phyloP scores from a whole-genome alignment of 495 filamentous ascomycete species.

The Talaromyces trachyspermus region DNA sequence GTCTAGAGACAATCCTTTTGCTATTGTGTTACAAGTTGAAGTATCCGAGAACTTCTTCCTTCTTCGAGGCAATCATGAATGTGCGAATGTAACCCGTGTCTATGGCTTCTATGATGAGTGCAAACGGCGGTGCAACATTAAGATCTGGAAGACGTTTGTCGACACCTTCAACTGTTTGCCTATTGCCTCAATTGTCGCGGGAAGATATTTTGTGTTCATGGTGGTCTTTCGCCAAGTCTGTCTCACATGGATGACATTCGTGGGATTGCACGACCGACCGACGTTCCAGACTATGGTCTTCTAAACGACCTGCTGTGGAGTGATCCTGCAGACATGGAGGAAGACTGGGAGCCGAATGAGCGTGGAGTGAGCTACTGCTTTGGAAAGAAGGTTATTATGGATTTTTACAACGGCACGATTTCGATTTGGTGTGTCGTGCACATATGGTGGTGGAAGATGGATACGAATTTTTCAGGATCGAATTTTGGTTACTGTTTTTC shows the following conservation, averaged over 20 bases:
- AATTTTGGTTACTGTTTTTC: conserved; percentile 93
- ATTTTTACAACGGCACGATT: conserved; percentile 94
- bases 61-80: conserved; percentile 94
- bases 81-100: conserved; percentile 95
- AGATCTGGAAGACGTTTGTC: conserved; percentile 98
- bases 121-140: conserved; percentile 94
- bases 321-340: conserved; percentile 95
- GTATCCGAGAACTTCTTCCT: conserved; percentile 98
- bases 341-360: conserved; percentile 97
- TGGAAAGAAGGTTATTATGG: conserved; percentile 95
- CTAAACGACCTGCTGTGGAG: conserved; percentile 97
- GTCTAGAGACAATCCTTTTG: conserved; percentile 91
- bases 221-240: conserved; percentile 85
- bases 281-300: conserved; percentile 95
- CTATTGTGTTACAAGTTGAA: conserved; percentile 98
- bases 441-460: conserved; percentile 99
- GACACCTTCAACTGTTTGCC: conserved; percentile 97
- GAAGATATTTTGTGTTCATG: conserved; percentile 99
- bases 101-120: conserved; percentile 99
- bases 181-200: conserved; percentile 92
- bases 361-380: conserved; percentile 98
- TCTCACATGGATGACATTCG: conserved; percentile 98
- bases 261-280: conserved; percentile 88
- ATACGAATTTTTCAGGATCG: conserved; percentile 97
- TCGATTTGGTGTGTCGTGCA: conserved; percentile 92